phyloP scores from a whole-genome alignment of 2,329 filamentous ascomycete genomes.

The Incumbomyces lentus region DNA sequence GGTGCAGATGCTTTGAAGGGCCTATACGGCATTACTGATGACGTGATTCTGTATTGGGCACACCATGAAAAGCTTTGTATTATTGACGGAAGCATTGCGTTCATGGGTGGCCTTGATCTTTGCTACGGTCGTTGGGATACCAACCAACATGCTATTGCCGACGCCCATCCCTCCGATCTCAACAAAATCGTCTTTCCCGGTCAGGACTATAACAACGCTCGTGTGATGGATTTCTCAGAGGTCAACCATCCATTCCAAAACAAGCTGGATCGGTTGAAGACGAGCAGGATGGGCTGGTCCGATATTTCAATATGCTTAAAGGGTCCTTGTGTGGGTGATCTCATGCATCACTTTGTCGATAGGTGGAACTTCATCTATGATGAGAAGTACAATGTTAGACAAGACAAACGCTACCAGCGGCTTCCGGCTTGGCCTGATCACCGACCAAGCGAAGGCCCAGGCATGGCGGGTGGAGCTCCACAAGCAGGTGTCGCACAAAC shows the following conservation, averaged over 20 bases:
- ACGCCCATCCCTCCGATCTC: conserved; percentile 69
- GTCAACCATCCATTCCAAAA: conserved; percentile 74
- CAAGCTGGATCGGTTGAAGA: conserved; percentile 69
- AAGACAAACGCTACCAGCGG: conserved; percentile 40
- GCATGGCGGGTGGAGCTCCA: background rate
- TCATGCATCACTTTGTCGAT: conserved; percentile 69
- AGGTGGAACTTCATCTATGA: conserved; percentile 87
- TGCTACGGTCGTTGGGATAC: conserved; percentile 87
- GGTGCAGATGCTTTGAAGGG: conserved; percentile 64
- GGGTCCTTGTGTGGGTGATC: conserved; percentile 64
- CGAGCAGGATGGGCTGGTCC: conserved; percentile 85
- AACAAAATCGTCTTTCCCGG: conserved; percentile 72
- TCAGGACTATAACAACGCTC: conserved; percentile 87
- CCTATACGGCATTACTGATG: conserved; percentile 71
- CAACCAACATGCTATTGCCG: conserved; percentile 73
- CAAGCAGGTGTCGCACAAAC: background rate
- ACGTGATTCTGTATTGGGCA: conserved; percentile 79
- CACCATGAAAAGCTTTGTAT: conserved; percentile 87
- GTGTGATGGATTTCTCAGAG: conserved; percentile 68
- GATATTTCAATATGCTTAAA: conserved; percentile 69
- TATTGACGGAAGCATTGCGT: conserved; percentile 66
- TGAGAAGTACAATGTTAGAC: conserved; percentile 62
- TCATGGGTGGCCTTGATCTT: conserved; percentile 86
- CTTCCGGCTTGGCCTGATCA: conserved; percentile 3
- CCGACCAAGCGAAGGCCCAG: conserved; percentile 1